These are phyloP conservation scores for Phytophthora kernoviae DNA, from an alignment of 352 stramenopile species.

Conservation along the genomic window DNA sequence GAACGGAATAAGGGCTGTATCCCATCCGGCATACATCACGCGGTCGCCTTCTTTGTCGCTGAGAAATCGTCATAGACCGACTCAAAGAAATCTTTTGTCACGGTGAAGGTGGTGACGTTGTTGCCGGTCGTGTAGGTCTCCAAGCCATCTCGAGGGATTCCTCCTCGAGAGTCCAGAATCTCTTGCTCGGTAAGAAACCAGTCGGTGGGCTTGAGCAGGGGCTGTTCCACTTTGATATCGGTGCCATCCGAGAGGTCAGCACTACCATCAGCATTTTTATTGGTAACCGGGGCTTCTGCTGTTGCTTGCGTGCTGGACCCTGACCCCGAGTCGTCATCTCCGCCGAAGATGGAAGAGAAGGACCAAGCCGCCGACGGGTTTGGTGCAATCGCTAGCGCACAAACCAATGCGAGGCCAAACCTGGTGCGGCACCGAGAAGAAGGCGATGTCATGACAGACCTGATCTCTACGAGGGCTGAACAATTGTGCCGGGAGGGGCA, in stretches of 20 bases:
- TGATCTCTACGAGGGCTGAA: not conserved
- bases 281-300: slow-evolving; percentile 6
- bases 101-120: slow-evolving; percentile 43
- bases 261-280: not conserved
- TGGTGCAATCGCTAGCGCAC: not conserved
- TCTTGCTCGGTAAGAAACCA: slow-evolving; percentile 56
- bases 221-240: slow-evolving; percentile 33
- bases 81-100: slow-evolving; percentile 51
- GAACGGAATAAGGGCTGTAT: slow-evolving; percentile 51
- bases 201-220: slow-evolving; percentile 32
- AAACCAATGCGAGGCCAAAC: slow-evolving; percentile 1
- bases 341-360: slow-evolving; percentile 10
- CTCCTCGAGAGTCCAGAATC: slow-evolving; percentile 38
- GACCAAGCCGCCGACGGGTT: slow-evolving; percentile 6
- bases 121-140: slow-evolving; percentile 40
- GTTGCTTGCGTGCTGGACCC: slow-evolving; percentile 6
- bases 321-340: slow-evolving; percentile 6
- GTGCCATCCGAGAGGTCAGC: slow-evolving; percentile 21
- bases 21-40: slow-evolving; percentile 55
- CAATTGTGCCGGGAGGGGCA: not conserved
- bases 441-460: not conserved
- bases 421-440: not conserved
- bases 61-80: slow-evolving; percentile 45
- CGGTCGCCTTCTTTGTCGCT: slow-evolving; percentile 23
- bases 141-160: slow-evolving; percentile 36